These are phyloP conservation scores for Metschnikowia arizonensis DNA, from an alignment of 805 yeast species.

Conservation along the genomic window DNA sequence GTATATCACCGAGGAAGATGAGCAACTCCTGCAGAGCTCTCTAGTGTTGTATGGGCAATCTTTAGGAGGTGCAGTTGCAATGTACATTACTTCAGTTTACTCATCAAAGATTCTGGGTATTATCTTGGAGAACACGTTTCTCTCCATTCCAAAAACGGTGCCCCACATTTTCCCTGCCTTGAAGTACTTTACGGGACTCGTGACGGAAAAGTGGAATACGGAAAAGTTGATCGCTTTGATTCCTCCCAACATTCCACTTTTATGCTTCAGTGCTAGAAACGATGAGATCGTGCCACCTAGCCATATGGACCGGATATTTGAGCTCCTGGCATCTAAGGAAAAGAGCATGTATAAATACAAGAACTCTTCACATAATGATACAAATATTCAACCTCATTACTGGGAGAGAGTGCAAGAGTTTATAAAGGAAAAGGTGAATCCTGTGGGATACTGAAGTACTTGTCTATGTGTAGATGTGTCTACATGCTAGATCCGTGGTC, in stretches of 20 bases:
- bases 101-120: constrained; percentile 54
- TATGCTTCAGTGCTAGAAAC: constrained; percentile 65
- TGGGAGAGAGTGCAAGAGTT: constrained; percentile 71
- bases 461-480: background rate
- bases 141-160: constrained; percentile 65
- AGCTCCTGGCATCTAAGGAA: constrained; percentile 43
- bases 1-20: constrained; percentile 48
- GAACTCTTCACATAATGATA: constrained; percentile 77
- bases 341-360: constrained; percentile 55
- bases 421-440: constrained; percentile 41
- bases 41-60: constrained; percentile 82
- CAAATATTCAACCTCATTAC: constrained; percentile 68
- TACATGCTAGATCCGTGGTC: constrained; percentile 9
- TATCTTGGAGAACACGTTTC: constrained; percentile 82
- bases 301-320: constrained; percentile 67
- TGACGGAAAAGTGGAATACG: constrained; percentile 82
- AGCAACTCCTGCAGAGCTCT: constrained; percentile 48
- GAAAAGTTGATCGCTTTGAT: constrained; percentile 56
- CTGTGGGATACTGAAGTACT: constrained; percentile 28
- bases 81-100: constrained; percentile 67
- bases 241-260: constrained; percentile 54
- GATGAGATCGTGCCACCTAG: constrained; percentile 92
- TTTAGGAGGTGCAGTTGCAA: constrained; percentile 91
- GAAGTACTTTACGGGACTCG: constrained; percentile 50
- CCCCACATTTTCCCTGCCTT: constrained; percentile 72